Base-by-base conservation (phyloP, 345 rosid species). In the Eucalyptus sp. region DNA sequence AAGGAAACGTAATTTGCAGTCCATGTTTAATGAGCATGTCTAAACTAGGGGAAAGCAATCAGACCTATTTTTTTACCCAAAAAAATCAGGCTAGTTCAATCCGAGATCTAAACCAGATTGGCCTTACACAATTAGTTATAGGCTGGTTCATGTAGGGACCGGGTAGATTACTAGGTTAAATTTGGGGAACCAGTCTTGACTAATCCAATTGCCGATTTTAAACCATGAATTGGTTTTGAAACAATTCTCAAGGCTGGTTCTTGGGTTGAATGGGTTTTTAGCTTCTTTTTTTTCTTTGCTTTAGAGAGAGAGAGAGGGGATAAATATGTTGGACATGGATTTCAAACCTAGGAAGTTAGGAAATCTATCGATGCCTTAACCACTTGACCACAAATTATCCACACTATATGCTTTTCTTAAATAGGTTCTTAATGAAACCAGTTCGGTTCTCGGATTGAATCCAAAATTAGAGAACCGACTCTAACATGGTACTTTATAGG, bases 391-490 rank as follows among this genome's bases (percentile, higher is more conserved):
- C 81, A 71, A 18, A 71, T 18, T 18, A 11, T 71, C 5, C 4
- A 9, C 4, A 37, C 1, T 10, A 71, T 18, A 37, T 33, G 13
- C 13, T 10, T 71, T 37, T 71, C 46, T 71, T 18, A 71, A 8
- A 71, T 17, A 37, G 1, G 2, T 71, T 71, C 7, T 11, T 37
- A 71, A 71, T 37, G 14, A 18, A 71, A 5, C 2, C 1, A 10
- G 2, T 71, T 20, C 1, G 0, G 1, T 33, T 71, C 25, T 10
- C 2, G 7, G 4, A 33, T 10, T 1, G 0, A 5, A 17, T 71
- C 46, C 25, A 18, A 71, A 71, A 17, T 71, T 18, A 71, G 81
- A 71, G 44, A 71, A 37, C 13, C 14, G 0, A 71, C 46, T 37
- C 13, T 37, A 17, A 37, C 81, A 71, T 71, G 81, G 81, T 71